Base-by-base conservation (phyloP, 306 rosid species). In the Cicer pinnatifidum region DNA sequence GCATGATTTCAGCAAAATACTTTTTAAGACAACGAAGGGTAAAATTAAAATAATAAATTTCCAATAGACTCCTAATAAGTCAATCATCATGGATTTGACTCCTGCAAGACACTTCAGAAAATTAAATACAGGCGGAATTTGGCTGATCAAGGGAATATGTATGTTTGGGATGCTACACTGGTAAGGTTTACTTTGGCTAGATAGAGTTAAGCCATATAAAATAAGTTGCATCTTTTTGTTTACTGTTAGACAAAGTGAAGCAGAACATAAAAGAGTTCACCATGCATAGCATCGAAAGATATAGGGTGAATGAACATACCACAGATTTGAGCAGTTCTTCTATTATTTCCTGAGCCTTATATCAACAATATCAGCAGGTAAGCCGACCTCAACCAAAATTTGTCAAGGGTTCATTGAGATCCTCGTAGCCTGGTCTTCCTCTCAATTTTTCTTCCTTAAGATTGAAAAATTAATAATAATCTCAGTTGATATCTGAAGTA, bases 301-400 rank as follows among this genome's bases (percentile, higher is more conserved):
- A 33, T 11, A 75, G 52, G 58, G 47, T 61, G 56, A 80, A 72
- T 65, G 80, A 23, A 38, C 78, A 83, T 83, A 90, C 97, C 89
- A 93, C 97, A 54, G 96, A 97, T 82, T 93, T 93, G 85, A 93
- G 97, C 82, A 90, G 81, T 82, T 93, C 96, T 81, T 92, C 96
- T 6, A 90, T 93, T 64, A 93, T 90, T 83, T 90, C 98, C 69
- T 90, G 96, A 7, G 97, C 97, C 82, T 93, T 11, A 88, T 45
- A 61, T 90, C 98, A 79, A 86, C 89, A 73, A 92, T 63, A 80
- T 82, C 90, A 72, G 88, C 95, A 75, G 95, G 98, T 65, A 90
- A 84, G 78, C 88, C 98, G 11, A 89, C 98, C 83, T 92, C 98
- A 33, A 93, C 85, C 79, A 90, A 82, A 78, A 93, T 89, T 79